Conservation (phyloP, 805 yeast species). For the Candida odintsovae region DNA sequence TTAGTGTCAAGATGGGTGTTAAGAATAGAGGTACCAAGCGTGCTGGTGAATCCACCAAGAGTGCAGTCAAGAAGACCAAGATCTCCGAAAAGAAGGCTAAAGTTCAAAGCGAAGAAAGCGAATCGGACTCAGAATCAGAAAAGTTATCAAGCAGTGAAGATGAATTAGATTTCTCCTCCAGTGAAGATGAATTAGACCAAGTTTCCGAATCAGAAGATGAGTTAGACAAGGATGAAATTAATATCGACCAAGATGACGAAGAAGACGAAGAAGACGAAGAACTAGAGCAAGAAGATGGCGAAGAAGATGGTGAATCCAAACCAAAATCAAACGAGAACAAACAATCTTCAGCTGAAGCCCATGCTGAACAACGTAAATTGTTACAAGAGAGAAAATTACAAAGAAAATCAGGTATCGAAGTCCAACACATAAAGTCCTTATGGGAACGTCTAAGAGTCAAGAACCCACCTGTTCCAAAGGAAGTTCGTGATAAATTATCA, state of each 20-base stretch:
- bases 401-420: conserved; percentile 82
- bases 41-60: conserved; percentile 5
- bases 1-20: conserved; percentile 13
- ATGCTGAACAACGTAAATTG: conserved; percentile 75
- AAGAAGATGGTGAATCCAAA: conserved; percentile 21
- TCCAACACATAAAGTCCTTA: conserved; percentile 73
- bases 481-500: conserved; percentile 68
- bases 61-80: conserved; percentile 17
- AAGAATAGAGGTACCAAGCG: conserved; percentile 20
- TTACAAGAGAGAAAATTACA: conserved; percentile 79
- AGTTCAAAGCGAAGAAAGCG: conserved; percentile 9
- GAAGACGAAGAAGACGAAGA: conserved; percentile 24
- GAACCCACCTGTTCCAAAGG: conserved; percentile 73
- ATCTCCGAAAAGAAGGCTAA: conserved; percentile 9
- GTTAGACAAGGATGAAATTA: conserved; percentile 22
- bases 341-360: conserved; percentile 58
- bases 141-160: conserved; percentile 19
- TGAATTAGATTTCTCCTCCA: conserved; percentile 13
- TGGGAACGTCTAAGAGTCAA: conserved; percentile 93
- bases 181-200: conserved; percentile 27
- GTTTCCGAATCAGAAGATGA: conserved; percentile 28
- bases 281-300: conserved; percentile 22
- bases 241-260: conserved; percentile 23
- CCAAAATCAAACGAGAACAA: conserved; percentile 30
- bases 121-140: conserved; percentile 7